These are phyloP conservation scores for Micractinium conductrix DNA, from an alignment of 139 green algal species.

Conservation along the genomic window DNA sequence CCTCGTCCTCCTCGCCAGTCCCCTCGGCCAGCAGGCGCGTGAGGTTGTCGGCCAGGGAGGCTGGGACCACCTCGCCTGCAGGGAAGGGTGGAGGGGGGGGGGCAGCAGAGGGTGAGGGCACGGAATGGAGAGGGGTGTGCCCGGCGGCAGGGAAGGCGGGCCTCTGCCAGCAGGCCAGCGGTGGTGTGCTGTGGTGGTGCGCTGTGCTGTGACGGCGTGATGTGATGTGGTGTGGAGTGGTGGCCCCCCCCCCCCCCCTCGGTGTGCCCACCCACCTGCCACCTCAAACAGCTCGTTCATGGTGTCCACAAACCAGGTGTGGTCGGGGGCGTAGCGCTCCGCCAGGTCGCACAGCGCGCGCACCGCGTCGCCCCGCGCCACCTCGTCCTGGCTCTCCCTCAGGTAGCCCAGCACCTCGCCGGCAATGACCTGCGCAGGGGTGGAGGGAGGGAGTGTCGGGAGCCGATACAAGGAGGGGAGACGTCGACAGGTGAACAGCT, in stretches of 20 bases:
- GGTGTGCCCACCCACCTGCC: conserved; percentile 23
- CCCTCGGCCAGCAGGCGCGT: conserved; percentile 91
- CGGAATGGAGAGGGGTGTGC: no score
- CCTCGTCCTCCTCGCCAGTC: conserved; percentile 53
- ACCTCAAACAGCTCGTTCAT: conserved; percentile 72
- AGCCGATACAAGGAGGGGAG: not conserved
- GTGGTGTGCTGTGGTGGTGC: no score
- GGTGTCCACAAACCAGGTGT: conserved; percentile 91
- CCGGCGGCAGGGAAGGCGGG: no score
- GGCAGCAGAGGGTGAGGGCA: not conserved
- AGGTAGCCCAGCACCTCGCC: conserved; percentile 94
- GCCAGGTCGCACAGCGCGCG: conserved; percentile 77
- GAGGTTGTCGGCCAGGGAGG: conserved; percentile 78
- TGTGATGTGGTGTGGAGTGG: no score
- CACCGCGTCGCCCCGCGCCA: conserved; percentile 47
- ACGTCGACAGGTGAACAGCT: not conserved
- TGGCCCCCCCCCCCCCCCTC: no score
- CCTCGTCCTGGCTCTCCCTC: conserved; percentile 66
- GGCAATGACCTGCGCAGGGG: conserved; percentile 89
- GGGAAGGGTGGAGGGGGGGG: no score
- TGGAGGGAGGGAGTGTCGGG: not conserved
- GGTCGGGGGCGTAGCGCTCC: conserved; percentile 90
- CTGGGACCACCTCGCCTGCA: conserved; percentile 79
- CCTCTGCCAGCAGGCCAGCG: no score
- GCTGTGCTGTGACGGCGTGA: no score